Evolutionary conservation across 257 asterid species (phyloP).

Genomic region (Craterostigma plantagineum): DNA sequence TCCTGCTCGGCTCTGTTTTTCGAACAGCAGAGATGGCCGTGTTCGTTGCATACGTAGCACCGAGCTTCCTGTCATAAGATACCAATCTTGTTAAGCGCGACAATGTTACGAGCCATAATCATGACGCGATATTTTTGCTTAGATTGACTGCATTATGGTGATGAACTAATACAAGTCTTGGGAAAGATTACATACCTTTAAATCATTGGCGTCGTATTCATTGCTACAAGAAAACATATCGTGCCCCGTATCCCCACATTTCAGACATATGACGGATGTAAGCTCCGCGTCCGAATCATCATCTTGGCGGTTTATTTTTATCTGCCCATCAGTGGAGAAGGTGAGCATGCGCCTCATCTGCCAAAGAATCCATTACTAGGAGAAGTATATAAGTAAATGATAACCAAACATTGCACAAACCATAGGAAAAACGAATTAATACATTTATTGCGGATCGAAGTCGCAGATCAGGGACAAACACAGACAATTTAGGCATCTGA

Average conservation of each 20-base stretch:
- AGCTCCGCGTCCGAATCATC: no score
- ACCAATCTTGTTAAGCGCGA: neutral
- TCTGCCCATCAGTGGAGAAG: no score
- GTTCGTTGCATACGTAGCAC: slow-evolving; percentile 26
- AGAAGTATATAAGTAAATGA: no score
- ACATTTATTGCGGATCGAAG: no score
- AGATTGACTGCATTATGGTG: neutral
- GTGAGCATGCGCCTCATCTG: no score
- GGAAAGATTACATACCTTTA: slow-evolving; percentile 18
- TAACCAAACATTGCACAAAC: no score
- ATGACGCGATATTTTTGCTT: neutral
- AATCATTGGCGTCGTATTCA: slow-evolving; percentile 26
- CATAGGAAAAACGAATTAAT: no score
- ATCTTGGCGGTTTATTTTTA: no score
- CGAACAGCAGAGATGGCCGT: slow-evolving; percentile 35
- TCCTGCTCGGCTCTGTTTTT: slow-evolving; percentile 13
- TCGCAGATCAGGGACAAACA: no score
- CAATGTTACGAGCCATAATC: no score
- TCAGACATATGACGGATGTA: slow-evolving; percentile 4
- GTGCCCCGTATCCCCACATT: slow-evolving; percentile 25
- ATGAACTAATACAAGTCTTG: neutral
- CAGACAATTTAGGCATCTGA: no score
- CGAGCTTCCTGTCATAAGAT: slow-evolving; percentile 14
- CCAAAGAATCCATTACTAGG: no score
- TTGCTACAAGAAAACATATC: slow-evolving; percentile 22